Evolutionary conservation across 345 rosid genomes (phyloP).

Genomic region (Triadica sebifera): DNA sequence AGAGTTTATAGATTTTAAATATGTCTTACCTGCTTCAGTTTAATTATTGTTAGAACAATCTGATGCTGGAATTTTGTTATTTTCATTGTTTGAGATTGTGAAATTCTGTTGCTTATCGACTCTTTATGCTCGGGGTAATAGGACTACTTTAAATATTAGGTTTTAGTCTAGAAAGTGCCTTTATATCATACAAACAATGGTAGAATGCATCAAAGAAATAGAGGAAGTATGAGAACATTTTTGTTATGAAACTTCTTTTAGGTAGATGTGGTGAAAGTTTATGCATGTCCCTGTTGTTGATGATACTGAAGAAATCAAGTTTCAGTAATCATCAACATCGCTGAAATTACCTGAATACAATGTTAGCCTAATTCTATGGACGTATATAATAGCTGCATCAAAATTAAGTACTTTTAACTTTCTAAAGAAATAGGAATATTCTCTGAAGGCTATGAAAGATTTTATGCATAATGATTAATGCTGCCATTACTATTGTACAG

Average conservation of each 20-base stretch:
- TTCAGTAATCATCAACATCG: slow-evolving; percentile 1
- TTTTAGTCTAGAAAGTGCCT: neutral
- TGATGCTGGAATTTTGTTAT: neutral
- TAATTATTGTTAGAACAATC: neutral
- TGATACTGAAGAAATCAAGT: no score
- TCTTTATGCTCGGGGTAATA: neutral
- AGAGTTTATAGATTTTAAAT: no score
- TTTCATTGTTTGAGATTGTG: neutral
- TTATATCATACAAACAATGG: no score
- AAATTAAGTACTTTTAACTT: neutral
- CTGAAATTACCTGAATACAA: neutral
- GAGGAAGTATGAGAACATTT: no score
- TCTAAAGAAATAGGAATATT: neutral
- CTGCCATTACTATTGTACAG: neutral
- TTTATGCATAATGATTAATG: neutral
- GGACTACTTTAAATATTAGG: neutral
- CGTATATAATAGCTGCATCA: neutral
- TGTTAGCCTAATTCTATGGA: neutral
- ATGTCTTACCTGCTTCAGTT: neutral
- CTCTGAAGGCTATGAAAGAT: neutral
- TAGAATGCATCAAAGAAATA: neutral
- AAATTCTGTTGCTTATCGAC: neutral
- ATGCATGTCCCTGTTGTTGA: no score
- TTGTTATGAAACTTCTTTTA: neutral
- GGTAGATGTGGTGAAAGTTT: no score